Base-by-base conservation (phyloP, 73 alveolate genomes). In the Stentor coeruleus region DNA sequence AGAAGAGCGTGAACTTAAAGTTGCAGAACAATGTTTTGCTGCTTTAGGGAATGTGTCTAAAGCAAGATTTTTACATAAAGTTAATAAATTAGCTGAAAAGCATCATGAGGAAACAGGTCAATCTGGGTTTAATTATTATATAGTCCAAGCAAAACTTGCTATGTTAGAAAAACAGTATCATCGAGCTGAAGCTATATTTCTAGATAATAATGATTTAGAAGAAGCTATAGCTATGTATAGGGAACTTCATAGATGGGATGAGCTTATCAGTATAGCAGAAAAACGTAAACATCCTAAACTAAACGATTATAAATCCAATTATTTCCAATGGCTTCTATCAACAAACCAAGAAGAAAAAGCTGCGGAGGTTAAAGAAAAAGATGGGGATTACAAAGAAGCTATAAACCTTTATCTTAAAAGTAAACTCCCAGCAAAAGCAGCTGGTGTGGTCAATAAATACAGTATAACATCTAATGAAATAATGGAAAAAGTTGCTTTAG, bases 371-470 rank as follows among this genome's bases (percentile, higher is more conserved):
- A 97, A 97, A 81, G 99, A 97, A 87, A 95, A 95, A 79, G 99
- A 97, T 74, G 99, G 99, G 40, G 99, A 98, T 85, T 97, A 88
- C 90, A 88, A 20, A 42, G 86, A 35, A 74, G 99, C 99, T 57
- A 98, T 98, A 85, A 95, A 93, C 76, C 96, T 98, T 74, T 98
- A 98, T 84, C 90, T 98, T 41, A 94, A 97, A 77, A 99, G 99
- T 3, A 99, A 99, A 3, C 95, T 97, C 59, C 99, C 99, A 42
- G 99, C 99, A 0, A 98, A 97, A 88, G 99, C 99, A 0, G 99
- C 99, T 0, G 90, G 95, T 82, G 92, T 97, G 42, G 99, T 98
- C 76, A 95, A 94, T 85, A 91, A 91, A 74, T 96, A 94, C 92
- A 94, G 94, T 58, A 95, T 97, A 72, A 93, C 95, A 92, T 96